Conservation (phyloP, 805 yeast genomes). For the Starmerella apis region DNA sequence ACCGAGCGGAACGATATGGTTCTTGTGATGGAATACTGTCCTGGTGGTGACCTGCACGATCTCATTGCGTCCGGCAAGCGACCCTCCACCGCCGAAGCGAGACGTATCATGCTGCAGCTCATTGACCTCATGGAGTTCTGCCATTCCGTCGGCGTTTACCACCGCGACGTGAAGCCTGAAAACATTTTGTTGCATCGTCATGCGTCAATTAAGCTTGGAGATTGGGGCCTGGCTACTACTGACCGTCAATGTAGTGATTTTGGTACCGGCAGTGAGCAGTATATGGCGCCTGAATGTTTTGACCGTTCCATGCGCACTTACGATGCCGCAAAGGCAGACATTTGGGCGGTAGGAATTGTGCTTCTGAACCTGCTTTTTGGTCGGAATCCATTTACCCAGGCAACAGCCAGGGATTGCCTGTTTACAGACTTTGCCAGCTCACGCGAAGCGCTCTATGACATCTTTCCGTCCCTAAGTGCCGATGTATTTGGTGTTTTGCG, state of each 20-base stretch:
- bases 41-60: slow-evolving; percentile 77
- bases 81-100: slow-evolving; percentile 30
- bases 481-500: slow-evolving; percentile 81
- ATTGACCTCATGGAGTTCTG: slow-evolving; percentile 74
- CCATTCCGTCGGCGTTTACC: slow-evolving; percentile 89
- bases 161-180: slow-evolving; percentile 95
- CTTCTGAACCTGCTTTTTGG: slow-evolving; percentile 77
- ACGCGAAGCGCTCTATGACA: slow-evolving; percentile 83
- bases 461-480: slow-evolving; percentile 77
- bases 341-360: slow-evolving; percentile 84
- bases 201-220: slow-evolving; percentile 59
- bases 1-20: slow-evolving; percentile 35
- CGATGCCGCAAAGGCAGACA: slow-evolving; percentile 70
- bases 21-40: slow-evolving; percentile 75
- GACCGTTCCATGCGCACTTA: slow-evolving; percentile 45
- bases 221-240: slow-evolving; percentile 79
- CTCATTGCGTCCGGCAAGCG: slow-evolving; percentile 53
- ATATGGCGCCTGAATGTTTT: slow-evolving; percentile 90
- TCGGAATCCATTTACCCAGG: slow-evolving; percentile 75
- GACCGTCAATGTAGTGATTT: slow-evolving; percentile 54
- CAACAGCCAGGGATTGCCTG: slow-evolving; percentile 67
- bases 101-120: slow-evolving; percentile 60
- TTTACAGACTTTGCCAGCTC: slow-evolving; percentile 77
- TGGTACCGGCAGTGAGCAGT: slow-evolving; percentile 81
- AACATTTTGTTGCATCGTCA: slow-evolving; percentile 61